Evolutionary conservation across 2,329 filamentous ascomycete genomes (phyloP), one percentile per base, ranked within the genome.

Genomic region (Apiospora phragmitis): DNA sequence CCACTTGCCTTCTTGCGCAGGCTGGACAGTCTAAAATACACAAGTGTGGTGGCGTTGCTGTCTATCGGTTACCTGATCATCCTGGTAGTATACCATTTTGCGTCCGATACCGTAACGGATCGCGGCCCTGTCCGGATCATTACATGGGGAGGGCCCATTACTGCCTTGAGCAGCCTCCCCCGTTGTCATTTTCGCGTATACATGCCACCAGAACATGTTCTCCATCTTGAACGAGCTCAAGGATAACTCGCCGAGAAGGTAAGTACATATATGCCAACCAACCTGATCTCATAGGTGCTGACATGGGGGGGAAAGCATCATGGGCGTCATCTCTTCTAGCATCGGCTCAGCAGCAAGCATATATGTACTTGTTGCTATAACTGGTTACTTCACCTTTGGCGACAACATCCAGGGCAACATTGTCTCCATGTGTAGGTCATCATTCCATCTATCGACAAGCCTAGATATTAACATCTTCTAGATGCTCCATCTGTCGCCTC

Each of bases 121-220:
- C 89, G 94, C 69, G 92, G 93, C 16, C 88, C 91, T 12, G 90
- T 99, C 71, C 90, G 93, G 67, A 84, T 94, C 41, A 86, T 98
- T 73, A 84, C 89, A 72, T 97, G 94, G 92, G 92, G 90, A 59
- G 94, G 95, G 9, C 87, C 93, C 3, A 86, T 97, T 12, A 89
- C 92, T 45, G 91, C 93, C 8, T 85, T 99, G 69, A 94, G 94
- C 75, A 95, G 93, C 73, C 90, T 99, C 74, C 96, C 96, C 96
- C 0, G 94, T 99, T 69, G 95, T 98, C 70, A 94, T 99, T 2
- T 99, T 99, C 85, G 96, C 95, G n/a, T 99, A 98, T 80, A 99
- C 96, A 1, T 99, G 96, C 80, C 96, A 99, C 81, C 96, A 99
- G 79, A 99, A 99, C 80, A 99, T 99, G 96, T 99, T 99, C 80